These are phyloP conservation scores for Plectosphaerella plurivora DNA, from an alignment of 2,329 filamentous ascomycete species.

Conservation along the genomic window DNA sequence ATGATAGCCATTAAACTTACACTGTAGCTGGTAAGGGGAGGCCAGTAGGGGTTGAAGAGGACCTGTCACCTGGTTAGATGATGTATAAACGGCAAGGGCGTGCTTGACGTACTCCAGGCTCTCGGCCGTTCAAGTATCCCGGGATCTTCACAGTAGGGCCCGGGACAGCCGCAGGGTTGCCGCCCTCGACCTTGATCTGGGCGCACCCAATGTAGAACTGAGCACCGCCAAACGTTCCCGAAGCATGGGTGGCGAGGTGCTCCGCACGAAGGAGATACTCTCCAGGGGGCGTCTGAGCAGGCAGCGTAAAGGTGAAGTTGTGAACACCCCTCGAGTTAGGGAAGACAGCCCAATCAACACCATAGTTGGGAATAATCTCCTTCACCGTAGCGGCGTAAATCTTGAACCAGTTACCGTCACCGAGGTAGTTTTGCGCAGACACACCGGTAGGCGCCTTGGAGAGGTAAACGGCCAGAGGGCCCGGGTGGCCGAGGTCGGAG, in stretches of 20 bases:
- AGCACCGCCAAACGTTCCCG: slow-evolving; percentile 23
- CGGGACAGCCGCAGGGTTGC: slow-evolving; percentile 21
- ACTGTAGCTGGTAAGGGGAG: slow-evolving; percentile 23
- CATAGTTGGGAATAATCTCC: slow-evolving; percentile 17
- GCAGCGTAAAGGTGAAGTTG: slow-evolving; percentile 29
- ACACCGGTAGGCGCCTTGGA: slow-evolving; percentile 26
- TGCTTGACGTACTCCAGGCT: slow-evolving; percentile 16
- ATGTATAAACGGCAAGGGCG: no score
- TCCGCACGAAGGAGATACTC: slow-evolving; percentile 30
- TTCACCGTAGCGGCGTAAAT: slow-evolving; percentile 26
- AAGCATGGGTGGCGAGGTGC: slow-evolving; percentile 28
- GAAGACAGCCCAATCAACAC: slow-evolving; percentile 26
- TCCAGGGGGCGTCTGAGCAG: slow-evolving; percentile 20
- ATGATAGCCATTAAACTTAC: neutral
- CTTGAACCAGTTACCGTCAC: slow-evolving; percentile 31
- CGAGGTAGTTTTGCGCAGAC: slow-evolving; percentile 21
- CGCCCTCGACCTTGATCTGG: slow-evolving; percentile 26
- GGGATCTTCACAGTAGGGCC: slow-evolving; percentile 24
- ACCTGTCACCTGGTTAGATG: no score
- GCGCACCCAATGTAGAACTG: slow-evolving; percentile 33
- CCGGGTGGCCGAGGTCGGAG: slow-evolving; percentile 28
- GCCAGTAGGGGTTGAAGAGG: slow-evolving; percentile 28
- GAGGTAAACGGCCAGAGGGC: slow-evolving; percentile 31
- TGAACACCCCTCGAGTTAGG: slow-evolving; percentile 21
- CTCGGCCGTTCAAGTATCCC: slow-evolving; percentile 24